phyloP scores from a whole-genome alignment of 2,329 filamentous ascomycete species.

The Exophiala viscosa region DNA sequence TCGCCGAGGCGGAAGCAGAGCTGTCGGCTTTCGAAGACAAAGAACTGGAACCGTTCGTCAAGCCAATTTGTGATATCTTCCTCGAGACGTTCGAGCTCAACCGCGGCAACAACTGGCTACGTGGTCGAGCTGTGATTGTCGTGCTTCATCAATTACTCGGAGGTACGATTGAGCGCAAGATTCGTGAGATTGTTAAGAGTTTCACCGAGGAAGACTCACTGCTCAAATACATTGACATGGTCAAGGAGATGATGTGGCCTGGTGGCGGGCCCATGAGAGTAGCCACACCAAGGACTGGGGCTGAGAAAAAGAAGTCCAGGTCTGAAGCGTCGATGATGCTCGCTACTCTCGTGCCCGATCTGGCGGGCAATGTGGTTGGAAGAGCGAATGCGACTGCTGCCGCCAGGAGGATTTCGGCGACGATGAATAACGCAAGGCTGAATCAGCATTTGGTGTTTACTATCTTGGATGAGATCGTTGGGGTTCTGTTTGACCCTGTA shows the following conservation, averaged over 20 bases:
- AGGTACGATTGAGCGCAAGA: constrained; percentile 92
- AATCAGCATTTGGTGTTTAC: constrained; percentile 73
- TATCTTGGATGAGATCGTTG: constrained; percentile 66
- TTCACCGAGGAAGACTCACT: constrained; percentile 75
- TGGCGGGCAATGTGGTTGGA: constrained; percentile 90
- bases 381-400: constrained; percentile 87
- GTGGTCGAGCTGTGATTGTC: constrained; percentile 90
- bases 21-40: constrained; percentile 87
- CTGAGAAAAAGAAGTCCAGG: constrained; percentile 74
- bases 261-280: constrained; percentile 44
- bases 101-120: constrained; percentile 93
- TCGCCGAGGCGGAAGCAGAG: constrained; percentile 84
- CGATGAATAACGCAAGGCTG: constrained; percentile 82
- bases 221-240: constrained; percentile 67
- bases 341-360: constrained; percentile 81
- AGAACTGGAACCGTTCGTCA: constrained; percentile 91
- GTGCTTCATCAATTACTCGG: constrained; percentile 93
- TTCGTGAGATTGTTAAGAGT: constrained; percentile 74
- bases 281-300: constrained; percentile 56
- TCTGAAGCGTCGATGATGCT: constrained; percentile 87
- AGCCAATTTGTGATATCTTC: constrained; percentile 96
- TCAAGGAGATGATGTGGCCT: constrained; percentile 81
- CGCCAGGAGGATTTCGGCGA: constrained; percentile 81
- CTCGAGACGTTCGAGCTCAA: constrained; percentile 94
- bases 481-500: constrained; percentile 55